A percentile compares a stretch with the other conserved stretches of the same genome.
Conservation (phyloP, 805 yeast genomes). For the Brettanomyces custersianus region DNA sequence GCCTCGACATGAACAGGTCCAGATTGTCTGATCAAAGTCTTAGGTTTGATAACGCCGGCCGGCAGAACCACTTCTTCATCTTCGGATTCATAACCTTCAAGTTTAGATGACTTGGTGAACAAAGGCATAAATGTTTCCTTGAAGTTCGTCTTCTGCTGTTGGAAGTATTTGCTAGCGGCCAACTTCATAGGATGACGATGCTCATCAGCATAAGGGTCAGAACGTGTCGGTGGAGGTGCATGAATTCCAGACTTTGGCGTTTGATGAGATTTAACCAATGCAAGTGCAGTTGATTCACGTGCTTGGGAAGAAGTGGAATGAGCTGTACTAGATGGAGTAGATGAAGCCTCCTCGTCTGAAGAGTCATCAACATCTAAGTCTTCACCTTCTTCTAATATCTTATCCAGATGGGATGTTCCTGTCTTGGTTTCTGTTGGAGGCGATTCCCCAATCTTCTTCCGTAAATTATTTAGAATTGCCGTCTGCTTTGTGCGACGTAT, state of each 20-base stretch:
- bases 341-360: conserved; percentile 40
- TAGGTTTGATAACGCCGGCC: conserved; percentile 82
- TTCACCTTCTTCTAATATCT: conserved; percentile 23
- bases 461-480: conserved; percentile 27
- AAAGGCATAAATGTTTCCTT: conserved; percentile 22
- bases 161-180: conserved; percentile 2
- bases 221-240: conserved; percentile 2
- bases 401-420: conserved; percentile 22
- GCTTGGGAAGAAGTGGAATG: not conserved
- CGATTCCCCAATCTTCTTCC: conserved; percentile 33
- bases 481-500: conserved; percentile 37
- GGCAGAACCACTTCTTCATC: conserved; percentile 84
- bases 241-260: not conserved
- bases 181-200: conserved; percentile 4
- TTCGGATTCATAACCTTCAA: conserved; percentile 55
- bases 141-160: conserved; percentile 14
- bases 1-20: conserved; percentile 95
- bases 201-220: conserved; percentile 3
- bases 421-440: conserved; percentile 24
- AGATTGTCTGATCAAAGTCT: conserved; percentile 67
- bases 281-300: not conserved
- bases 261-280: not conserved
- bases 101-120: conserved; percentile 23
- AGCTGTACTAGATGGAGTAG: conserved; percentile 3
- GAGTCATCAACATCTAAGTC: conserved; percentile 33